Conservation (phyloP, 345 rosid species). For the Gossypium turneri region DNA sequence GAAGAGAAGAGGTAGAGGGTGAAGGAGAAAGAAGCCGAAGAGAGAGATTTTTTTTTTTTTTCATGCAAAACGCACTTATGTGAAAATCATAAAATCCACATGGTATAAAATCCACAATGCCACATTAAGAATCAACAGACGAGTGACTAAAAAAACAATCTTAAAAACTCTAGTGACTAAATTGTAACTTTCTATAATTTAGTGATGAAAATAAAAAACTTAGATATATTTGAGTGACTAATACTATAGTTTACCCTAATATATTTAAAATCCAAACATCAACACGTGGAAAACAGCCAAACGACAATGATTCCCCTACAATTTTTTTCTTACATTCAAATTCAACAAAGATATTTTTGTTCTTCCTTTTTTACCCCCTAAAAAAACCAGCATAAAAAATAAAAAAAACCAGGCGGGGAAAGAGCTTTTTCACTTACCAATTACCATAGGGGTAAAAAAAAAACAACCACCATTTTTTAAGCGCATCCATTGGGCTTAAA, state of each 20-base stretch:
- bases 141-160: no score
- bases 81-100: no score
- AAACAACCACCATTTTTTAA: slow-evolving; percentile 15
- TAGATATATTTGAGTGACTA: background rate
- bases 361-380: background rate
- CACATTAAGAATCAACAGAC: no score
- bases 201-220: background rate
- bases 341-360: slow-evolving; percentile 11
- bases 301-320: background rate
- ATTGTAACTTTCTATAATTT: no score
- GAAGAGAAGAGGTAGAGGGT: no score
- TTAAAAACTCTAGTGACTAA: no score
- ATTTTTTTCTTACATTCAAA: slow-evolving; percentile 5
- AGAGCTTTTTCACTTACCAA: background rate
- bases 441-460: background rate
- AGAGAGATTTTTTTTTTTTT: no score
- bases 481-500: slow-evolving; percentile 85
- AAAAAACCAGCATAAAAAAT: background rate
- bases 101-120: no score
- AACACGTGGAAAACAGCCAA: background rate
- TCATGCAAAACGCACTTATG: no score
- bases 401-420: slow-evolving; percentile 1
- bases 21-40: no score
- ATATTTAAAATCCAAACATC: background rate
- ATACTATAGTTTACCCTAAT: background rate